These are phyloP conservation scores for Penicillium longicatenatum DNA, from an alignment of 495 filamentous ascomycete species.

Conservation along the genomic window DNA sequence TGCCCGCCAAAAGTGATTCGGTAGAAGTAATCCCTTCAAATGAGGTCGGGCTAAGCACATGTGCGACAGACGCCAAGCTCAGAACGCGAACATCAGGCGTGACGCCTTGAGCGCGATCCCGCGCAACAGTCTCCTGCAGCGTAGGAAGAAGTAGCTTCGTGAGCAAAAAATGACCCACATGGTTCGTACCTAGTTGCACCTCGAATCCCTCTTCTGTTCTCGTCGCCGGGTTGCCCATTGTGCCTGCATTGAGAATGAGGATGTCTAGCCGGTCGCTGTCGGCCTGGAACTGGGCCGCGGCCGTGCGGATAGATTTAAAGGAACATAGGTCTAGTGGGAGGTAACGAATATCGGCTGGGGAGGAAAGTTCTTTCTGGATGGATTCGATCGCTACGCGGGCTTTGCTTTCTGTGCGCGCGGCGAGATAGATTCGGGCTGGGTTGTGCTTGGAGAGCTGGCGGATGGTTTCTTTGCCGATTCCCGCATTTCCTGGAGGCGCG, in stretches of 20 bases:
- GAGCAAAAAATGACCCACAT: conserved; percentile 54
- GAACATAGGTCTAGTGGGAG: conserved; percentile 54
- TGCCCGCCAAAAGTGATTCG: conserved; percentile 30
- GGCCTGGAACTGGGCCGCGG: conserved; percentile 47
- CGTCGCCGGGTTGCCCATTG: conserved; percentile 55
- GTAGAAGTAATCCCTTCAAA: conserved; percentile 52
- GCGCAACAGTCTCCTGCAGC: conserved; percentile 50
- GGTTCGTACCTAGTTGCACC: conserved; percentile 64
- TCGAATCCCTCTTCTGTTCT: conserved; percentile 81
- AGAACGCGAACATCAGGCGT: conserved; percentile 30
- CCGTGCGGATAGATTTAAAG: conserved; percentile 52
- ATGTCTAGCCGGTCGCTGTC: conserved; percentile 58
- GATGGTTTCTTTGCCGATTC: conserved; percentile 66
- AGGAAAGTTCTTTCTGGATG: conserved; percentile 48
- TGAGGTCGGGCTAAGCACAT: conserved; percentile 52
- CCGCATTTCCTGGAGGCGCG: conserved; percentile 55
- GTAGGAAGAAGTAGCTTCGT: conserved; percentile 66
- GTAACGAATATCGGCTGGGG: conserved; percentile 47
- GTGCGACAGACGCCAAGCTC: conserved; percentile 36
- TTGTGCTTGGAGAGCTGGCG: conserved; percentile 61
- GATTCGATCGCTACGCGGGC: conserved; percentile 51
- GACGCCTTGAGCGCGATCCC: conserved; percentile 20
- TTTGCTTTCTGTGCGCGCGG: conserved; percentile 57
- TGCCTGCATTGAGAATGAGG: conserved; percentile 58
- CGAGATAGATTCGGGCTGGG: conserved; percentile 64